Conservation (phyloP, 352 stramenopile species). For the Phytophthora pluvialis region DNA sequence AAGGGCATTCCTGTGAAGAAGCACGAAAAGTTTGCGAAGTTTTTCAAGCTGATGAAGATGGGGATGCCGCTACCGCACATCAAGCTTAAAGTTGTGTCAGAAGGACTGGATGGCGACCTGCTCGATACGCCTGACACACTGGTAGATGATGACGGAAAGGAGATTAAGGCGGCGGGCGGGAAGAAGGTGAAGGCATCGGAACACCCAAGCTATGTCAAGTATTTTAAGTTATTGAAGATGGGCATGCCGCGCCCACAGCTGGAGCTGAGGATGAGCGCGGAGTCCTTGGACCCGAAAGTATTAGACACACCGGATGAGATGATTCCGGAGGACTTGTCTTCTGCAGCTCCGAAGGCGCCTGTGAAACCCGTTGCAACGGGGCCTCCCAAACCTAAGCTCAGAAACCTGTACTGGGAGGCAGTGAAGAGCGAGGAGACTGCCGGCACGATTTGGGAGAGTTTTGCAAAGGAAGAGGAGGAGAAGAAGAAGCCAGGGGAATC, state of each 20-base stretch:
- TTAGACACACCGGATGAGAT: constrained; percentile 88
- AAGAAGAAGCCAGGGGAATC: constrained; percentile 20
- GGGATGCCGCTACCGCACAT: constrained; percentile 87
- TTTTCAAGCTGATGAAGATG: constrained; percentile 94
- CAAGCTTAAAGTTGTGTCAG: constrained; percentile 87
- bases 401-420: constrained; percentile 86
- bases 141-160: constrained; percentile 59
- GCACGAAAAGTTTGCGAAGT: constrained; percentile 85
- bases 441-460: constrained; percentile 82
- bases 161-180: constrained; percentile 34
- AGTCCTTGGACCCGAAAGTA: constrained; percentile 90
- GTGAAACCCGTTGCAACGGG: constrained; percentile 47
- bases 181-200: constrained; percentile 66
- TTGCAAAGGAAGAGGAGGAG: constrained; percentile 47
- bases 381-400: constrained; percentile 80
- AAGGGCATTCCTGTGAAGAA: constrained; percentile 56
- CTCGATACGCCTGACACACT: constrained; percentile 71
- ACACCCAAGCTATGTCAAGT: constrained; percentile 92
- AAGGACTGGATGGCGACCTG: constrained; percentile 61
- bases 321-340: constrained; percentile 55
- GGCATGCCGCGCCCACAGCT: constrained; percentile 93
- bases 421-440: constrained; percentile 61
- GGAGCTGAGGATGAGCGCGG: constrained; percentile 92
- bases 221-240: constrained; percentile 97
- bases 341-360: constrained; percentile 21